phyloP scores from a whole-genome alignment of 1,284 basidiomycete species.

The Tremellales sp. region DNA sequence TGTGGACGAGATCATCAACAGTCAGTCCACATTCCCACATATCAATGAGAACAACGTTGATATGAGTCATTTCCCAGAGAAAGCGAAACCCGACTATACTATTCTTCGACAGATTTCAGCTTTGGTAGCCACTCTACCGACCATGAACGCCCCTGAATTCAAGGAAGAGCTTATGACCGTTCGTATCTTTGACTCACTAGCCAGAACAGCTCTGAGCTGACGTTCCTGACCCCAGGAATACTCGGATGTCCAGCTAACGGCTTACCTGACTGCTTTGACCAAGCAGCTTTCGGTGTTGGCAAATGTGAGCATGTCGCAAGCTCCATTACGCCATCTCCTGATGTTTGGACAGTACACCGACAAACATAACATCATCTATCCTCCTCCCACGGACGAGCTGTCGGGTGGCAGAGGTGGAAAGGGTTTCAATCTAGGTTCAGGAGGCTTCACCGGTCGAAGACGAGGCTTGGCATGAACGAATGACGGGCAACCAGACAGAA shows the following conservation, averaged over 20 bases:
- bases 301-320: conserved; percentile 73
- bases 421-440: conserved; percentile 6
- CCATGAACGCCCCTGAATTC: conserved; percentile 73
- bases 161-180: conserved; percentile 81
- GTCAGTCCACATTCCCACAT: conserved; percentile 48
- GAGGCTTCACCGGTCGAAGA: conserved; percentile 12
- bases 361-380: conserved; percentile 23
- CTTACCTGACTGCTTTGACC: conserved; percentile 80
- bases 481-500: no score
- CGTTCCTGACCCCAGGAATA: conserved; percentile 71
- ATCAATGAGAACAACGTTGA: not conserved
- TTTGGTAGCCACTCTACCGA: conserved; percentile 78
- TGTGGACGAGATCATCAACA: conserved; percentile 66
- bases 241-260: conserved; percentile 88
- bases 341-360: conserved; percentile 31
- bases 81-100: conserved; percentile 67
- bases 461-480: conserved; percentile 1
- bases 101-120: conserved; percentile 79
- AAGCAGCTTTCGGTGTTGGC: conserved; percentile 82
- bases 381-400: not conserved
- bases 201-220: conserved; percentile 2
- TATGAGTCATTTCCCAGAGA: conserved; percentile 52
- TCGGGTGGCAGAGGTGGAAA: conserved; percentile 4
- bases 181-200: conserved; percentile 28
- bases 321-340: not conserved